Base-by-base conservation (phyloP, 306 rosid species). In the Myrica gale region DNA sequence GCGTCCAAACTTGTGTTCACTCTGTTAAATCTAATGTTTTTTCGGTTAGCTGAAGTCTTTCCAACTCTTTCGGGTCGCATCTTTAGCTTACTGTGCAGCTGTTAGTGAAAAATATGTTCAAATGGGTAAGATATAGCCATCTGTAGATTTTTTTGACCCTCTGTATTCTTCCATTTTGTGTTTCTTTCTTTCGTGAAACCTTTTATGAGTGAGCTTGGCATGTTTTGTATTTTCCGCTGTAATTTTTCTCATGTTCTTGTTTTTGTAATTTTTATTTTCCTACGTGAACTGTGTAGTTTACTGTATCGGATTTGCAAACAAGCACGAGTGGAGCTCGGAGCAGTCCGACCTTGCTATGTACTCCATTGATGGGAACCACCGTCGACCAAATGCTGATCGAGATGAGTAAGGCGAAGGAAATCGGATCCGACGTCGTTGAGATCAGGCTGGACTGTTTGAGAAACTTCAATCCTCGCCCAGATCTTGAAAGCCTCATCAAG, bases 341-440 rank as follows among this genome's bases (percentile, higher is more conserved):
- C 45, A 71, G 80, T 60, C 81, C 85, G 7, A 86, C 87, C 26
- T 47, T 86, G 73, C 58, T 83, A 7, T 85, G 89, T 68, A 78
- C 79, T 17, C 85, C 87, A 1, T 62, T 86, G 45, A 62, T 80
- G 80, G 89, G 81, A 21, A 69, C 75, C 75, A 66, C 84, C 1
- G 63, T 83, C 4, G 67, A 84, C 53, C 78, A 83, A 66, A 83
- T 86, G 89, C 60, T 83, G 50, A 60, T 47, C 65, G 81, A 83
- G 77, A 86, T 83, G 89, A 69, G 48, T 45, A 78, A 80, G 67
- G 89, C 89, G 6, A 81, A 86, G 73, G 82, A 83, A 51, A 74
- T 78, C 62, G 89, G 89, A 0, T 70, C 85, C 32, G 85, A 86
- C 21, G 23, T 83, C n/a, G 82, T 86, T 76, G 89, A 86, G 70